A percentile compares a stretch with the other conserved stretches of the same genome.
phyloP scores from a whole-genome alignment of 1,284 basidiomycete genomes.

The Blastosporella zonata region DNA sequence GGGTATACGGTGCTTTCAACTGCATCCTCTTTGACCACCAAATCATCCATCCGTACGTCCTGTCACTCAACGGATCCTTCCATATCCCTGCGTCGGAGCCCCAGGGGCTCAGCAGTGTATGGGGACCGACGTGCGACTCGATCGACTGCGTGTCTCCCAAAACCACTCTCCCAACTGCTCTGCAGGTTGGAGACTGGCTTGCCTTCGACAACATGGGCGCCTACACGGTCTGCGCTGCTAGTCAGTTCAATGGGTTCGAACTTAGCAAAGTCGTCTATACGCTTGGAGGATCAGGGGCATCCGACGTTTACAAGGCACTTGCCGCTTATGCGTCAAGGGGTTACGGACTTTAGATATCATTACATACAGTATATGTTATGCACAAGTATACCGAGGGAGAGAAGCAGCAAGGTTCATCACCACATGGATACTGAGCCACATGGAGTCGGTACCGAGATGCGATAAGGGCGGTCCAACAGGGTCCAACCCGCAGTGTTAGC shows the following conservation, averaged over 20 bases:
- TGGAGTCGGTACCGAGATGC: constrained; percentile 32
- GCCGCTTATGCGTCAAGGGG: constrained; percentile 29
- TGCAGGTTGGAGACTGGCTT: constrained; percentile 89
- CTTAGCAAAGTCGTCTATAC: constrained; percentile 66
- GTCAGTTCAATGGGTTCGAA: constrained; percentile 84
- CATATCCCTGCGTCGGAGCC: constrained; percentile 48
- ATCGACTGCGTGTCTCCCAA: constrained; percentile 78
- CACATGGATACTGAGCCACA: constrained; percentile 18
- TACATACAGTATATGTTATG: constrained; percentile 17
- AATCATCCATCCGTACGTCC: constrained; percentile 79
- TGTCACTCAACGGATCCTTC: constrained; percentile 57
- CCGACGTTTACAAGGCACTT: constrained; percentile 29
- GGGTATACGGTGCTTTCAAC: constrained; percentile 98
- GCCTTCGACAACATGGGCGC: constrained; percentile 92
- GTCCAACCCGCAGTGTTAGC: constrained; percentile 21
- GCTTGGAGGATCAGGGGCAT: constrained; percentile 39
- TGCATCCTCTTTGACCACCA: constrained; percentile 95
- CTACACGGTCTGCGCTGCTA: constrained; percentile 90
- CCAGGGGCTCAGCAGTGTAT: constrained; percentile 53
- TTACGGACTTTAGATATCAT: constrained; percentile 24
- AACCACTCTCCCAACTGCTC: constrained; percentile 57
- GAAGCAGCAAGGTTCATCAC: constrained; percentile 14
- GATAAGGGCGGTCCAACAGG: constrained; percentile 31
- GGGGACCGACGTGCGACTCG: constrained; percentile 87
- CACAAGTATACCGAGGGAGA: constrained; percentile 5